Evolutionary conservation across 805 yeast species (phyloP).

Genomic region (Teunomyces funiuensis): DNA sequence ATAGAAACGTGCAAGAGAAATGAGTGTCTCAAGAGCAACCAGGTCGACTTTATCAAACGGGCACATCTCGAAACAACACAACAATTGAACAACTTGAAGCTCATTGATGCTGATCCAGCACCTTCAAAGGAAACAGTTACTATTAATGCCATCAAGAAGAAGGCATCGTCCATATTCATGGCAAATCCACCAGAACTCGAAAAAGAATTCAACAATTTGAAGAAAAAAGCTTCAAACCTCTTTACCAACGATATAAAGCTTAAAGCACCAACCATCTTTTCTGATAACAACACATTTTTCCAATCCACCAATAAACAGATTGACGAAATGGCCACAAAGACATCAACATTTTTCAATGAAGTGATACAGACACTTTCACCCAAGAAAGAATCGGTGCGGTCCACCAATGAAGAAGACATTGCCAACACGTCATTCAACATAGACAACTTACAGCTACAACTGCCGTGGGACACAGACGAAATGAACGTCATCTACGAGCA

Average conservation of each 20-base stretch:
- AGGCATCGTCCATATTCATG: slow-evolving; percentile 12
- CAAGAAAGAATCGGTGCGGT: slow-evolving; percentile 12
- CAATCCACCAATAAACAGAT: neutral
- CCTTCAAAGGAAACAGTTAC: neutral
- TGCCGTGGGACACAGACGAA: slow-evolving; percentile 6
- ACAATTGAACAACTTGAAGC: slow-evolving; percentile 8
- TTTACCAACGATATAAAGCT: neutral
- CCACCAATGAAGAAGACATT: slow-evolving; percentile 13
- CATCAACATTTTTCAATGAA: too few relatives aligned
- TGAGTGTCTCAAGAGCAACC: slow-evolving; percentile 8
- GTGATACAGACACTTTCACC: slow-evolving; percentile 26
- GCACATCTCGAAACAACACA: slow-evolving; percentile 11
- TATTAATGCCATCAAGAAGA: slow-evolving; percentile 4
- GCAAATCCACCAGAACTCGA: neutral
- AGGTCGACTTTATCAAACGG: slow-evolving; percentile 9
- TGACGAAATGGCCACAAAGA: too few relatives aligned
- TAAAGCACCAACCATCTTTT: neutral
- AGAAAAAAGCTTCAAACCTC: neutral
- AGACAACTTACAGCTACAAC: slow-evolving; percentile 18
- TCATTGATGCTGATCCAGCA: too few relatives aligned
- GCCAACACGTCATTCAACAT: slow-evolving; percentile 29
- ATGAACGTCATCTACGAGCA: neutral
- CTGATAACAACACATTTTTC: neutral
- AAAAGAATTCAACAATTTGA: neutral
- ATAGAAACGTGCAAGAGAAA: slow-evolving; percentile 17